Conservation (phyloP, 148 eudicot species). For the Vaccinium vitisidaea region DNA sequence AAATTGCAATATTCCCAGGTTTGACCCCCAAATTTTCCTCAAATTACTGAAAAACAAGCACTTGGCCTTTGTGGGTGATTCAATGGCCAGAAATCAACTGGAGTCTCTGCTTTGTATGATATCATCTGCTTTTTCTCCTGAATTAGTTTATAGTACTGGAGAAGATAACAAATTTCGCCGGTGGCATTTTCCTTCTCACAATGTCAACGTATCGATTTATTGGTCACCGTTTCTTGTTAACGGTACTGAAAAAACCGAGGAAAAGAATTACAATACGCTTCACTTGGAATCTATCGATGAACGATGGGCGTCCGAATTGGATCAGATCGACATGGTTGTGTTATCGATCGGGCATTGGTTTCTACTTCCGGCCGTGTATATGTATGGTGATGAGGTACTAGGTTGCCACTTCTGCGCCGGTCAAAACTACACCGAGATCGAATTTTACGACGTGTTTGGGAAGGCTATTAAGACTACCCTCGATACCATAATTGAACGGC, state of each 20-base stretch:
- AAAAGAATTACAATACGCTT: conserved; percentile 44
- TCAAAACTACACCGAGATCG: conserved; percentile 55
- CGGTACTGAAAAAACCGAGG: conserved; percentile 68
- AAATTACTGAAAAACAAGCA: conserved; percentile 51
- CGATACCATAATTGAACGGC: conserved; percentile 46
- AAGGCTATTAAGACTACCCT: conserved; percentile 76
- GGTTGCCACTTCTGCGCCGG: conserved; percentile 71
- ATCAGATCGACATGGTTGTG: conserved; percentile 64
- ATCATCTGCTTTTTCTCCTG: conserved; percentile 50
- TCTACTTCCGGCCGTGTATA: conserved; percentile 68
- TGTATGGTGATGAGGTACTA: conserved; percentile 42
- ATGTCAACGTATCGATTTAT: conserved; percentile 57
- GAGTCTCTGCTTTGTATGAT: conserved; percentile 84
- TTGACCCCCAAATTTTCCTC: conserved; percentile 65
- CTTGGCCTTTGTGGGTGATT: conserved; percentile 94
- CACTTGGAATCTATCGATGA: conserved; percentile 69
- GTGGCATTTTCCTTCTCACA: conserved; percentile 69
- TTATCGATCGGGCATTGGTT: conserved; percentile 91
- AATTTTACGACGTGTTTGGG: conserved; percentile 65
- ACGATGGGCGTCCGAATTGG: conserved; percentile 71
- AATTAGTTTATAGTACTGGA: conserved; percentile 53
- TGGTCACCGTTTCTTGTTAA: conserved; percentile 93
- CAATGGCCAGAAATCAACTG: conserved; percentile 89
- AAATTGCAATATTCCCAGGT: conserved; percentile 60
- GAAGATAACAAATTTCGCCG: conserved; percentile 76